Conservation (phyloP, 345 rosid genomes). For the Salix dunnii region DNA sequence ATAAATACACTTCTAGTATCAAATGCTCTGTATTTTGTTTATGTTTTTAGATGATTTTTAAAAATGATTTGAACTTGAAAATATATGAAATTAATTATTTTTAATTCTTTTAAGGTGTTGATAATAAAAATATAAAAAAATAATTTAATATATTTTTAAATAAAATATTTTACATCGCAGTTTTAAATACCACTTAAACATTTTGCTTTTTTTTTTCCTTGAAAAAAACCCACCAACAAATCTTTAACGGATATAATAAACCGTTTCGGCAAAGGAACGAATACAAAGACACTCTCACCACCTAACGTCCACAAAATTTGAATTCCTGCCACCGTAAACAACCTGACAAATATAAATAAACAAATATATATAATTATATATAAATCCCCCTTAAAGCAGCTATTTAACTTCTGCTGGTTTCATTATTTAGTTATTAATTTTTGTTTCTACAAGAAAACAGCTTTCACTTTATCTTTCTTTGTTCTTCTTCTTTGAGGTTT, state of each 20-base stretch:
- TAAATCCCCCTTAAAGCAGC: too few species aligned
- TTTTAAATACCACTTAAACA: not conserved
- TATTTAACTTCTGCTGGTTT: not conserved
- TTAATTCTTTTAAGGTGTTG: too few species aligned
- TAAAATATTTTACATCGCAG: too few species aligned
- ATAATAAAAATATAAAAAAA: too few species aligned
- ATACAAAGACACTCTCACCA: not conserved
- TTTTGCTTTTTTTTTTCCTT: not conserved
- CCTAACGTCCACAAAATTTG: conserved; percentile 14
- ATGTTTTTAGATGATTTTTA: too few species aligned
- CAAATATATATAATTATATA: too few species aligned
- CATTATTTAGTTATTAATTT: not conserved
- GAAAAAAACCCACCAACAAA: too few species aligned
- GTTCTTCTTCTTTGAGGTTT: not conserved
- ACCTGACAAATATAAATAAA: not conserved
- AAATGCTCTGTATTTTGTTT: too few species aligned
- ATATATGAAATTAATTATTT: too few species aligned
- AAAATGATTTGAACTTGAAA: too few species aligned
- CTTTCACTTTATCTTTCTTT: not conserved
- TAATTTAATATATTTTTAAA: too few species aligned
- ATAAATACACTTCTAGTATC: too few species aligned
- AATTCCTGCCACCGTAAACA: not conserved
- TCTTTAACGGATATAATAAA: conserved; percentile 16
- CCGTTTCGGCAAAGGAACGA: conserved; percentile 20
- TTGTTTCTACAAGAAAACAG: not conserved